A percentile compares a stretch with the other conserved stretches of the same genome.
phyloP scores from a whole-genome alignment of 1,139 yeast genomes.

The Lodderomyces beijingensis region DNA sequence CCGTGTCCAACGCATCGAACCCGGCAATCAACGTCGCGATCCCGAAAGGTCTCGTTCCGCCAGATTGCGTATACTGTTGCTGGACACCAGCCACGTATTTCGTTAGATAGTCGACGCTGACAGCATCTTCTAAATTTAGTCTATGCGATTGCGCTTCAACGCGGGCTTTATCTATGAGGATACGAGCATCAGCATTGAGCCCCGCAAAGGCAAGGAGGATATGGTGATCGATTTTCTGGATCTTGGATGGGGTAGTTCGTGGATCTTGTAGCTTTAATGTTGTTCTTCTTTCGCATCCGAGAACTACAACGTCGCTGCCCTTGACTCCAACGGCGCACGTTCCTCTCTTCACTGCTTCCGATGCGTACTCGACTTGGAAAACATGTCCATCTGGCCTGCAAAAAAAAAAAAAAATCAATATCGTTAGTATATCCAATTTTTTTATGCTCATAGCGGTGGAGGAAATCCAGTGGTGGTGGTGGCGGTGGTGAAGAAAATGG shows the following conservation, averaged over 20 bases:
- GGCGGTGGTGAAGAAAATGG: too few relatives aligned
- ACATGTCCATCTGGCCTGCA: conserved; percentile 96
- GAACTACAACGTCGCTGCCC: conserved; percentile 81
- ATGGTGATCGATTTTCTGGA: conserved; percentile 87
- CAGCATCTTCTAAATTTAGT: conserved; percentile 91
- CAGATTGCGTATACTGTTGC: conserved; percentile 96
- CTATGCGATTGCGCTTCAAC: conserved; percentile 97
- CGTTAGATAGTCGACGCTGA: conserved; percentile 86
- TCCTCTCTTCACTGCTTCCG: conserved; percentile 97
- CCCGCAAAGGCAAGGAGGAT: conserved; percentile 95
- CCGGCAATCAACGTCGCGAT: conserved; percentile 95
- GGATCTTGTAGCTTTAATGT: conserved; percentile 95
- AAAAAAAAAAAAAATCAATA: too few relatives aligned
- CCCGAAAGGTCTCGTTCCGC: conserved; percentile 96
- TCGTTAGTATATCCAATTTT: conserved; percentile 21
- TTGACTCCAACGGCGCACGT: conserved; percentile 97
- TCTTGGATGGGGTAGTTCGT: conserved; percentile 90
- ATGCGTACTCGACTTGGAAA: conserved; percentile 97
- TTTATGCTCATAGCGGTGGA: too few relatives aligned
- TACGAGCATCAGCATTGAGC: conserved; percentile 94
- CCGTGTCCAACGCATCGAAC: conserved; percentile 78
- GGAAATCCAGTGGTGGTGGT: too few relatives aligned
- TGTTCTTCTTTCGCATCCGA: conserved; percentile 96
- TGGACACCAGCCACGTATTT: conserved; percentile 95
- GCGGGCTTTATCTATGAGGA: conserved; percentile 90